Conservation (phyloP, 331 rosid species). For the Cucumis variabilis region DNA sequence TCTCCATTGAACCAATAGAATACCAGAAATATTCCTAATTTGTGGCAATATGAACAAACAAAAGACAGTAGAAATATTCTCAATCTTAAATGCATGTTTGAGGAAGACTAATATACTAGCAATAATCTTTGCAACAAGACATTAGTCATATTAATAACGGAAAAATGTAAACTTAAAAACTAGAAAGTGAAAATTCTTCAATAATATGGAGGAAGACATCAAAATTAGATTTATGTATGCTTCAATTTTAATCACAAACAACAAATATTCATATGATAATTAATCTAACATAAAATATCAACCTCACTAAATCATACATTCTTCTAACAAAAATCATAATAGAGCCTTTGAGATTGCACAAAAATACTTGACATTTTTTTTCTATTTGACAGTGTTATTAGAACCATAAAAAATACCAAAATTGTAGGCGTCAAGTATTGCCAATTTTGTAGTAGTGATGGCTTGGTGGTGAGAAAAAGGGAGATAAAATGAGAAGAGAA, state of each 20-base stretch:
- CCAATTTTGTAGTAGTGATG: no score
- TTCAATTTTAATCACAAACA: neutral
- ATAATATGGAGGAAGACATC: neutral
- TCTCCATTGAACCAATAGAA: neutral
- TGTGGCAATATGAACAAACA: neutral
- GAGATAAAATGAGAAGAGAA: no score
- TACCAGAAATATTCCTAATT: neutral
- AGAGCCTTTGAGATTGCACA: no score
- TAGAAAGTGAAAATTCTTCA: no score
- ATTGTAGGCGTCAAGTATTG: no score
- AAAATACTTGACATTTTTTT: no score
- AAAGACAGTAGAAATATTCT: neutral
- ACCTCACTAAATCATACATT: neutral
- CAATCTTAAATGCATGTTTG: neutral
- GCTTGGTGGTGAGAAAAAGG: no score
- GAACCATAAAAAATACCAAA: no score
- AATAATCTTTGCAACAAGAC: conserved; percentile 12
- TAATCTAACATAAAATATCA: neutral
- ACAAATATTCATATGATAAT: neutral
- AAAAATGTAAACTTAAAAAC: neutral
- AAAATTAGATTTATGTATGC: neutral
- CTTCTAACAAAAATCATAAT: neutral
- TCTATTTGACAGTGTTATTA: no score
- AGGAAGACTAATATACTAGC: neutral
- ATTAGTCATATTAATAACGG: neutral